Conservation (phyloP, 192 early-diverging fungal genomes). For the Rhizophagus clarus region DNA sequence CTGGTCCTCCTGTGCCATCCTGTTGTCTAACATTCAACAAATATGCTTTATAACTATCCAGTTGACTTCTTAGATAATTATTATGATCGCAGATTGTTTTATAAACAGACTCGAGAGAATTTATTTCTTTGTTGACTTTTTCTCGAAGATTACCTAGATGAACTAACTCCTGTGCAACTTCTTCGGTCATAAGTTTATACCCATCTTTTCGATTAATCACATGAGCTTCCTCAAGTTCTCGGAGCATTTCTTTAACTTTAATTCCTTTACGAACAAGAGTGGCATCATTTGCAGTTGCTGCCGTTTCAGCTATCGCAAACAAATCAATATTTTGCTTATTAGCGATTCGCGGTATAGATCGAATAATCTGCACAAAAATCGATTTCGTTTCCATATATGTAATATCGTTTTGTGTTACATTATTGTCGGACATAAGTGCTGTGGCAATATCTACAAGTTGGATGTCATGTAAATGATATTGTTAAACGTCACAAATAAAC, state of each 20-base stretch:
- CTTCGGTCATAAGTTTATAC: constrained; percentile 82
- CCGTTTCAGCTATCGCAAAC: constrained; percentile 75
- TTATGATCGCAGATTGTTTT: constrained; percentile 95
- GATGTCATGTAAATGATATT: background rate
- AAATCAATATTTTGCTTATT: constrained; percentile 60
- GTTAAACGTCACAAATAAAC: background rate
- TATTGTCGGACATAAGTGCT: constrained; percentile 77
- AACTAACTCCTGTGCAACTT: constrained; percentile 84
- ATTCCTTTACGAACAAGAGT: constrained; percentile 91
- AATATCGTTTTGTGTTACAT: constrained; percentile 90
- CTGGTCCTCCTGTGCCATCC: constrained; percentile 26
- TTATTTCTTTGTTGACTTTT: constrained; percentile 81
- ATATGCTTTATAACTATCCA: constrained; percentile 94
- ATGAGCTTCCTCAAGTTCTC: constrained; percentile 77
- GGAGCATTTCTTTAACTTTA: constrained; percentile 93
- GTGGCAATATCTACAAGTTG: constrained; percentile 49
- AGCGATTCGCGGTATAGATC: constrained; percentile 77
- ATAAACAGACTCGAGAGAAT: constrained; percentile 79
- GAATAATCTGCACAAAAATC: constrained; percentile 89
- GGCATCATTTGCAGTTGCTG: constrained; percentile 86
- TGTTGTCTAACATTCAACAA: constrained; percentile 91
- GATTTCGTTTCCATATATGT: constrained; percentile 96
- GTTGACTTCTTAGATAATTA: constrained; percentile 84
- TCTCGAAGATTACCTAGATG: constrained; percentile 91
- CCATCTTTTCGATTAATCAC: constrained; percentile 76